A percentile compares a stretch with the other conserved stretches of the same genome.
These are phyloP conservation scores for Phyllosticta capitalensis DNA, from an alignment of 2,329 filamentous ascomycete species.

Conservation along the genomic window DNA sequence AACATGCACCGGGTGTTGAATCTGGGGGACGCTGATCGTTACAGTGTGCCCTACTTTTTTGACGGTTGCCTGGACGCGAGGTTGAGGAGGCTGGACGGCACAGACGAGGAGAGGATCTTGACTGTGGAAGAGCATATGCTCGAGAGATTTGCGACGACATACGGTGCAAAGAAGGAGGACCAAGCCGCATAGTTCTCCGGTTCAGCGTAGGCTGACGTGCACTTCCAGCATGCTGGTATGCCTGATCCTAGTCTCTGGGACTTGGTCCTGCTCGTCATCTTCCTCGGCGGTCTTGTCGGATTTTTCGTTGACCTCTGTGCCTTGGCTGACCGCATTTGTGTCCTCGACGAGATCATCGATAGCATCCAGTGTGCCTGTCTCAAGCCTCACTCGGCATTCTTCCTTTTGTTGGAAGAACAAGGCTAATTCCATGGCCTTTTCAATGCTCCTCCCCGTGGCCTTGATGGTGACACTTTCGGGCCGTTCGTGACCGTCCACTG, in stretches of 20 bases:
- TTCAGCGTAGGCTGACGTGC: constrained; percentile 18
- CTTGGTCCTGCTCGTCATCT: constrained; percentile 16
- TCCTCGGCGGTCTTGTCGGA: neutral
- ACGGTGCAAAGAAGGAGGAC: neutral
- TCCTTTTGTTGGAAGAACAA: constrained; percentile 54
- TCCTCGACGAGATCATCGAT: constrained; percentile 54
- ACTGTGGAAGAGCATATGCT: constrained; percentile 21
- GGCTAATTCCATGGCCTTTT: constrained; percentile 52
- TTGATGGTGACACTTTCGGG: constrained; percentile 49
- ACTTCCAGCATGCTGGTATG: constrained; percentile 23
- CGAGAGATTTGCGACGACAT: constrained; percentile 12
- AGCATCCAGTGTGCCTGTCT: constrained; percentile 54
- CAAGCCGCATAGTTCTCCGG: neutral
- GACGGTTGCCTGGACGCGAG: constrained; percentile 41
- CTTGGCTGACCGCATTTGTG: neutral
- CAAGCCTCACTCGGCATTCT: constrained; percentile 49
- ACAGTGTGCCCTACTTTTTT: constrained; percentile 49
- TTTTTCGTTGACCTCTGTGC: constrained; percentile 11
- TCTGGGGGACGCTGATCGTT: constrained; percentile 40
- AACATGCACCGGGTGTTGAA: constrained; percentile 49
- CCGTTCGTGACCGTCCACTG: constrained; percentile 18
- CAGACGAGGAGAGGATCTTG: constrained; percentile 12
- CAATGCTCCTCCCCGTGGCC: constrained; percentile 58
- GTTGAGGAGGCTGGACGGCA: constrained; percentile 12
- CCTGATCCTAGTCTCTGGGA: constrained; percentile 33